Conservation (phyloP, 192 early-diverging fungal genomes). For the Coemansia sp. region DNA sequence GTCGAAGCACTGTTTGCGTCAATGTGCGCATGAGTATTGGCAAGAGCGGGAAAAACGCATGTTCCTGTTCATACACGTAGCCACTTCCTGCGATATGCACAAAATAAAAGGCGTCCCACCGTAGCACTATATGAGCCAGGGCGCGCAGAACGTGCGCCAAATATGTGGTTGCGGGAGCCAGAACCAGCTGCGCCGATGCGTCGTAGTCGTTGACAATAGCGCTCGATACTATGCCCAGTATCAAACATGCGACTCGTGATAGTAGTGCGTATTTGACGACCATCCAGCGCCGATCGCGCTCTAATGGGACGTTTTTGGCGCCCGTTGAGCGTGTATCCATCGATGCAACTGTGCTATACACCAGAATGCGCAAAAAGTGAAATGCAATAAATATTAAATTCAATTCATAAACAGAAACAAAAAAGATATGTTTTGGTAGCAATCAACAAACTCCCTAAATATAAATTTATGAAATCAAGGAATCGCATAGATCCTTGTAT, state of each 20-base stretch:
- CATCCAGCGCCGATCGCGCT: constrained; percentile 19
- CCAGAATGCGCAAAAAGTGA: background rate
- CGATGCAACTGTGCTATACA: background rate
- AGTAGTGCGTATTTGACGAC: constrained; percentile 50
- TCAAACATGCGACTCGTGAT: constrained; percentile 52
- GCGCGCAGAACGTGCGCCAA: background rate
- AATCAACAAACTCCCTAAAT: no score
- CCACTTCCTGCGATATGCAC: constrained; percentile 69
- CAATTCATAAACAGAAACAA: no score
- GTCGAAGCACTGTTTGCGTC: constrained; percentile 56
- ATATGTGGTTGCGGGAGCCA: background rate
- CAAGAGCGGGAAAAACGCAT: constrained; percentile 81
- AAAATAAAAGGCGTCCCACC: constrained; percentile 93
- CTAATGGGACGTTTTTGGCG: background rate
- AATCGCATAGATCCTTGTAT: no score
- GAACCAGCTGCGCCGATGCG: constrained; percentile 50
- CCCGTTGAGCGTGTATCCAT: background rate
- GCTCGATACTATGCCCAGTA: constrained; percentile 51
- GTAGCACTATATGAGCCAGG: constrained; percentile 57
- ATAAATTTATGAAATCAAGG: no score
- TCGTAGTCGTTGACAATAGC: constrained; percentile 59
- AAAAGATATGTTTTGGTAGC: no score
- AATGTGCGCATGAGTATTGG: constrained; percentile 63
- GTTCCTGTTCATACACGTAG: constrained; percentile 84
- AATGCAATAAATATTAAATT: background rate